These are phyloP conservation scores for Sugiyamaella castrensis DNA, from an alignment of 1,139 yeast species.

Conservation along the genomic window DNA sequence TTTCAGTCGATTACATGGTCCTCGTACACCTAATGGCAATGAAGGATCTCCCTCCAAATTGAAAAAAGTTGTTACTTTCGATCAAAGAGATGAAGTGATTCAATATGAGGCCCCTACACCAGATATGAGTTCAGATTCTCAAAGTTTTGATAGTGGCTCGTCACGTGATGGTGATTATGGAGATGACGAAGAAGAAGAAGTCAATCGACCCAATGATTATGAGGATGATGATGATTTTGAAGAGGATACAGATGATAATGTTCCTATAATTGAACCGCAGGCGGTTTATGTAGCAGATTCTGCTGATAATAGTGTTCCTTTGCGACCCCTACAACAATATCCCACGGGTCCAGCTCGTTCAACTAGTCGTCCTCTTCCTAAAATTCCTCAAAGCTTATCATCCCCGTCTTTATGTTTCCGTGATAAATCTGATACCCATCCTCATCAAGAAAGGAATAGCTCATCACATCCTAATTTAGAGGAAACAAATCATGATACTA, in stretches of 20 bases:
- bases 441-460: too few relatives aligned
- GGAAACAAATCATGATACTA: neutral
- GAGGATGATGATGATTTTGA: slow-evolving; percentile 24
- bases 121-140: slow-evolving; percentile 36
- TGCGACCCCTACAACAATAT: neutral
- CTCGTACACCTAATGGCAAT: slow-evolving; percentile 25
- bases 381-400: slow-evolving; percentile 20
- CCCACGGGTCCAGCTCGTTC: slow-evolving; percentile 1
- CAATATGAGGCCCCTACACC: slow-evolving; percentile 44
- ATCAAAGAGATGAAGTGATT: slow-evolving; percentile 40
- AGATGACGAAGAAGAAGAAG: slow-evolving; percentile 25
- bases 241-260: slow-evolving; percentile 15
- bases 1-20: slow-evolving; percentile 33
- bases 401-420: slow-evolving; percentile 11
- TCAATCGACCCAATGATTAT: slow-evolving; percentile 14
- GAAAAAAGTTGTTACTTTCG: slow-evolving; percentile 38
- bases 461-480: neutral
- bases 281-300: neutral
- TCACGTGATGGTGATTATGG: slow-evolving; percentile 18
- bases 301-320: neutral
- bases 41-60: slow-evolving; percentile 19
- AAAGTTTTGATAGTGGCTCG: slow-evolving; percentile 13
- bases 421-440: neutral
- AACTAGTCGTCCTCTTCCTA: slow-evolving; percentile 27
- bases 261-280: slow-evolving; percentile 28